Percentiles rank a stretch among this genome's conserved stretches.
Conservation (phyloP, 2,329 filamentous ascomycete genomes). For the Paecilomyces fulvus region DNA sequence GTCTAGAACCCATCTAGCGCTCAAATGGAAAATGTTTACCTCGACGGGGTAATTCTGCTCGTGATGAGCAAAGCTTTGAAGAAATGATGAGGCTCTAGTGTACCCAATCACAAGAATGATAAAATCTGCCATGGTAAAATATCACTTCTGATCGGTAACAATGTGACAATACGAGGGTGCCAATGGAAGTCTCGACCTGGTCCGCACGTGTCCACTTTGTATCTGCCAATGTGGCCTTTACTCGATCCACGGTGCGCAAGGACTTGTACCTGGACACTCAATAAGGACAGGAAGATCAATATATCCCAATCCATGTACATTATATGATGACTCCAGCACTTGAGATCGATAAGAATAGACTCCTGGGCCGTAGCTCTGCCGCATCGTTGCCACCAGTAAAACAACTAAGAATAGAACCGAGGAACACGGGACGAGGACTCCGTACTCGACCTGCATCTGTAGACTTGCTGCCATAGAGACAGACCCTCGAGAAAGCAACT, state of each 20-base stretch:
- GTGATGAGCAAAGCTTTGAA: background rate
- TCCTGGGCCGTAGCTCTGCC: background rate
- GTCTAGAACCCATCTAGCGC: background rate
- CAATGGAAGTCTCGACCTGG: background rate
- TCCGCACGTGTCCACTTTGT: background rate
- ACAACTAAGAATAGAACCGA: background rate
- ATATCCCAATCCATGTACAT: no score
- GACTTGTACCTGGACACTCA: background rate
- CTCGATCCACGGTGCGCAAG: background rate
- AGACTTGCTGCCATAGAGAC: background rate
- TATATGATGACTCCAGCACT: no score
- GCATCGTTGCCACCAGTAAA: background rate
- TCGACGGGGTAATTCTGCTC: background rate
- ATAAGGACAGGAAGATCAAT: no score
- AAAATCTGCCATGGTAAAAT: background rate
- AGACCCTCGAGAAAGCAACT: background rate
- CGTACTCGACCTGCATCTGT: background rate
- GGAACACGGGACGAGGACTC: background rate
- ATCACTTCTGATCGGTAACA: background rate
- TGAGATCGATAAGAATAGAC: background rate
- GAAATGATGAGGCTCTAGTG: background rate
- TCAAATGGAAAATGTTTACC: background rate
- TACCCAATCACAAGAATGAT: background rate
- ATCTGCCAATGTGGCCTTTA: background rate
- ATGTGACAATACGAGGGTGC: background rate